These are phyloP conservation scores for Beauveria medogensis DNA, from an alignment of 2,329 filamentous ascomycete species.

Conservation along the genomic window DNA sequence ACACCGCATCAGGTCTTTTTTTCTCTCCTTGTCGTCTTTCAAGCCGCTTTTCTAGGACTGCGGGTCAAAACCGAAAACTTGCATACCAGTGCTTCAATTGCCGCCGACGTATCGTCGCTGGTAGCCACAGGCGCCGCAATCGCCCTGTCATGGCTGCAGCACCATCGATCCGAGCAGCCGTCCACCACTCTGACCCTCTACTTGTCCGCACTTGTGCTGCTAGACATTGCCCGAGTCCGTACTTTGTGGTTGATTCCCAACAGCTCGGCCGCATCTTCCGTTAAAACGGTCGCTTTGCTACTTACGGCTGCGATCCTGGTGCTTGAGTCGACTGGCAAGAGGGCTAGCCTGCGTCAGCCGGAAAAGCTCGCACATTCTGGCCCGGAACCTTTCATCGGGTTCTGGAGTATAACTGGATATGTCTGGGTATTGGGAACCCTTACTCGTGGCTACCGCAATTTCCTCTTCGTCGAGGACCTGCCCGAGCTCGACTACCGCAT, in stretches of 20 bases:
- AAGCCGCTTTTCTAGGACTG: not conserved
- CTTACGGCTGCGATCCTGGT: constrained; percentile 27
- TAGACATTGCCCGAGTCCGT: constrained; percentile 31
- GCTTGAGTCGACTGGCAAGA: constrained; percentile 22
- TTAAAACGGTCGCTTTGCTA: constrained; percentile 23
- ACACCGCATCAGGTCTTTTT: not conserved
- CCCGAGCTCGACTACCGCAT: constrained; percentile 17
- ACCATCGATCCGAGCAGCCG: constrained; percentile 21
- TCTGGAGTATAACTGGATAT: constrained; percentile 19
- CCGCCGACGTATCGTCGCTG: not conserved
- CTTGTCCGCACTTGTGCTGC: constrained; percentile 30
- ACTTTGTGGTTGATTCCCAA: constrained; percentile 26
- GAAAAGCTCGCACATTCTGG: constrained; percentile 1
- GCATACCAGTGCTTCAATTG: not conserved
- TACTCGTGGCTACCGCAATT: constrained; percentile 23
- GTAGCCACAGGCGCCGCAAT: not conserved
- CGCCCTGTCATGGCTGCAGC: not conserved
- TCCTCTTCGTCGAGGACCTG: constrained; percentile 24
- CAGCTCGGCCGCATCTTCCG: constrained; percentile 16
- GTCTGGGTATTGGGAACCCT: constrained; percentile 23
- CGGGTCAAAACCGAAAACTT: not conserved
- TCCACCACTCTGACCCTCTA: constrained; percentile 33
- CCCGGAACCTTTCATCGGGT: constrained; percentile 16
- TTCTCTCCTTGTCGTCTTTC: not conserved
- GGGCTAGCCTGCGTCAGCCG: not conserved